Evolutionary conservation across 345 rosid species (phyloP).

Genomic region (Eutrema heterophyllum): DNA sequence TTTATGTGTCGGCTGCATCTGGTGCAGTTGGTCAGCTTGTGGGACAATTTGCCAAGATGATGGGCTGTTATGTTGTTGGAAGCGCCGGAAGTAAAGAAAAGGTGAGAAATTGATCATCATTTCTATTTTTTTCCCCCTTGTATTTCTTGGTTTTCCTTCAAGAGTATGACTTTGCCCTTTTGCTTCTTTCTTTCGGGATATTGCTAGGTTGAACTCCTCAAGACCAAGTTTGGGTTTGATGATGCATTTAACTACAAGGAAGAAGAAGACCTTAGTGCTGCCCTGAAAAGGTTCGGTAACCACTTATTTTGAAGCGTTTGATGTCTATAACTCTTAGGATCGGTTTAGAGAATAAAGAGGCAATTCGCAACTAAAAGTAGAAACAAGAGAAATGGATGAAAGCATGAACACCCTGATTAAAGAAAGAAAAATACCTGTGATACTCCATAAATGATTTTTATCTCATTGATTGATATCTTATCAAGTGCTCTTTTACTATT

Average conservation of each 20-base stretch:
- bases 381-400: neutral
- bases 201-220: slow-evolving; percentile 54
- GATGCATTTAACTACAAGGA: slow-evolving; percentile 79
- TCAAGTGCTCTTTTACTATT: neutral
- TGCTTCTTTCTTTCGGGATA: neutral
- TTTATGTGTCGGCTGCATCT: slow-evolving; percentile 49
- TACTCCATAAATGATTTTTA: neutral
- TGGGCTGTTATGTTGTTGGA: slow-evolving; percentile 55
- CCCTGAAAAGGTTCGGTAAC: slow-evolving; percentile 49
- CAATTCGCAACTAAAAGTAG: neutral
- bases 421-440: neutral
- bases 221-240: slow-evolving; percentile 60
- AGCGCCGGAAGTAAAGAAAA: slow-evolving; percentile 50
- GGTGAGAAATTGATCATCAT: slow-evolving; percentile 19
- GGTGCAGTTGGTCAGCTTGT: slow-evolving; percentile 59
- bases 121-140: neutral
- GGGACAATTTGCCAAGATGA: slow-evolving; percentile 47
- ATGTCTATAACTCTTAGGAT: neutral
- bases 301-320: neutral
- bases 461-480: neutral
- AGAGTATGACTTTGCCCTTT: neutral
- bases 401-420: neutral
- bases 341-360: neutral
- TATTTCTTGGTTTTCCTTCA: neutral
- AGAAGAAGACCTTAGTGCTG: slow-evolving; percentile 44